Conservation (phyloP, 139 green algal genomes). For the Trebouxia sp. region DNA sequence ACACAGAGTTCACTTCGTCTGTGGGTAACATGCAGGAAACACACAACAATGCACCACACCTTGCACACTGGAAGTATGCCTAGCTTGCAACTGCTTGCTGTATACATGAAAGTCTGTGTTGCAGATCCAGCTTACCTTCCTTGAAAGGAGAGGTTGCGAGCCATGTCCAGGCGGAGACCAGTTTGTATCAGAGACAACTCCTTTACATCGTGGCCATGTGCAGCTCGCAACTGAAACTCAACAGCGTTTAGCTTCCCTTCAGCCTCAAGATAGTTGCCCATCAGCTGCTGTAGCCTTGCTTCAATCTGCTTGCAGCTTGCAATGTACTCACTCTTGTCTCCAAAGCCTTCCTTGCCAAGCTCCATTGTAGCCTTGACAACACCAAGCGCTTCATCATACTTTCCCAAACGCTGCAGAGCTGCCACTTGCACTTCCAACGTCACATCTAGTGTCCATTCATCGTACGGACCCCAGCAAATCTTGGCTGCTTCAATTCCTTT, state of each 20-base stretch:
- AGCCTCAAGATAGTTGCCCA: background rate
- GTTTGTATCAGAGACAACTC: background rate
- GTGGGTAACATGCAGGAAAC: no score
- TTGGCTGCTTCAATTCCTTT: background rate
- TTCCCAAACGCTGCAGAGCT: background rate
- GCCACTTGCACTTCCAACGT: background rate
- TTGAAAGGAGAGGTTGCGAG: background rate
- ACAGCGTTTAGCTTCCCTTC: background rate
- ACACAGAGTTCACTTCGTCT: no score
- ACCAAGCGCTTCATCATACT: background rate
- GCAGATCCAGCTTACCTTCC: background rate
- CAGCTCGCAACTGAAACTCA: background rate
- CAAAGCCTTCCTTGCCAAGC: background rate
- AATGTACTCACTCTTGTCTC: background rate
- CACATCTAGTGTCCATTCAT: background rate
- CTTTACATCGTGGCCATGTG: background rate
- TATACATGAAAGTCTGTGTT: no score
- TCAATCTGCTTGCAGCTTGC: background rate
- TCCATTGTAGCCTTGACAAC: background rate
- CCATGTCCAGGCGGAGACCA: background rate
- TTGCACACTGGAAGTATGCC: no score
- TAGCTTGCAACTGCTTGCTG: no score
- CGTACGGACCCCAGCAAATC: background rate
- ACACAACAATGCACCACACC: no score
- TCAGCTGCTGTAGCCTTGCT: background rate